Percentiles rank a stretch among this genome's conserved stretches.
Conservation (phyloP, 2,329 filamentous ascomycete species). For the Aspergillus quadrilineatus region DNA sequence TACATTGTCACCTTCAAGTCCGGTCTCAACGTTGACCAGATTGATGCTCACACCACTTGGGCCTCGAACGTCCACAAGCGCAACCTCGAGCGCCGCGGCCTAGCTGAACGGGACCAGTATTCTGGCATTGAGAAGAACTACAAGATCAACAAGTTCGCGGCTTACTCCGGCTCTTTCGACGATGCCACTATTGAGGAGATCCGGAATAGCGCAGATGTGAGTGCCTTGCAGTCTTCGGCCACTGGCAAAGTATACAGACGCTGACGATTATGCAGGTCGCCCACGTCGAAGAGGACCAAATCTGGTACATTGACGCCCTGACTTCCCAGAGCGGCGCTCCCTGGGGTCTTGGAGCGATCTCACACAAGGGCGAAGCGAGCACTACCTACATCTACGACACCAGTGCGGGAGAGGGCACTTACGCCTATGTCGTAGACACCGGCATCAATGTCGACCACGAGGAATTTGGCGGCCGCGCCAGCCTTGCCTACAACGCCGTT, state of each 20-base stretch:
- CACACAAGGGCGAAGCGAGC: constrained; percentile 23
- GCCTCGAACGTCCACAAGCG: constrained; percentile 23
- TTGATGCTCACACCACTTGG: constrained; percentile 23
- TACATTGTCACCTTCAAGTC: constrained; percentile 28
- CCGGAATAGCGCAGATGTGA: constrained; percentile 35
- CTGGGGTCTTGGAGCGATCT: constrained; percentile 40
- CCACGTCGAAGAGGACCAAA: constrained; percentile 27
- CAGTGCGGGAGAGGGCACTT: constrained; percentile 36
- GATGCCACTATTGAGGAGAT: constrained; percentile 43
- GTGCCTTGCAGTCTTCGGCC: constrained; percentile 12
- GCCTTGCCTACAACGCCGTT: constrained; percentile 35
- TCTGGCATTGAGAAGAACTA: constrained; percentile 44
- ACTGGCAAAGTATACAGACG: background rate
- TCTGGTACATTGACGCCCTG: constrained; percentile 22
- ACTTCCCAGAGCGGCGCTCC: constrained; percentile 28
- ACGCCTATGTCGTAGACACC: constrained; percentile 42
- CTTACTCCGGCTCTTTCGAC: constrained; percentile 48
- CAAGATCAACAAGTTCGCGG: constrained; percentile 45
- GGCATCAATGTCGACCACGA: constrained; percentile 35
- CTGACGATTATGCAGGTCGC: constrained; percentile 22
- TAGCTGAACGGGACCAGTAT: constrained; percentile 16
- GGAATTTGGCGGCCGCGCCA: constrained; percentile 40
- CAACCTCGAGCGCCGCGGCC: constrained; percentile 18
- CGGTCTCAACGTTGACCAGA: constrained; percentile 18
- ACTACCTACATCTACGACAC: constrained; percentile 38